Percentiles rank a stretch among this genome's conserved stretches.
phyloP scores from a whole-genome alignment of 352 stramenopile species.

The Globisporangium carolinianum region DNA sequence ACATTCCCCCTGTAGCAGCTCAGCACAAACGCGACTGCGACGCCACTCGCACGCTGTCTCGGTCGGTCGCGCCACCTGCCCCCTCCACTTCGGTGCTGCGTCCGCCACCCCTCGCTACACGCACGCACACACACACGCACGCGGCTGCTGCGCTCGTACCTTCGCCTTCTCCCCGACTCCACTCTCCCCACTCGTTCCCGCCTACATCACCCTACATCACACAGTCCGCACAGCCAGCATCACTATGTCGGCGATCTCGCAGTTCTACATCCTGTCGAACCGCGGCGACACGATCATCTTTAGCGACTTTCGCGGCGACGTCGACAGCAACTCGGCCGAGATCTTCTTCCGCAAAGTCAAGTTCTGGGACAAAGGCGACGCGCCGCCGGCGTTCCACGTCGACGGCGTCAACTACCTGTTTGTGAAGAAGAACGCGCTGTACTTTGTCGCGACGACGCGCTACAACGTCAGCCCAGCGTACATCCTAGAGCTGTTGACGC shows the following conservation, averaged over 20 bases:
- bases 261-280: slow-evolving; percentile 99
- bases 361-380: slow-evolving; percentile 97
- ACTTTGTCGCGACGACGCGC: slow-evolving; percentile 96
- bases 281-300: slow-evolving; percentile 98
- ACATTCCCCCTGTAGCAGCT: background rate
- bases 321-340: slow-evolving; percentile 86
- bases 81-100: too few relatives aligned
- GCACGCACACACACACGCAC: background rate
- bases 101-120: background rate
- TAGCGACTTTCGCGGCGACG: slow-evolving; percentile 93
- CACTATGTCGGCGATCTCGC: slow-evolving; percentile 84
- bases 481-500: slow-evolving; percentile 94
- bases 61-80: too few relatives aligned
- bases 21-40: background rate
- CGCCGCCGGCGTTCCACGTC: slow-evolving; percentile 95
- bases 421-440: slow-evolving; percentile 97
- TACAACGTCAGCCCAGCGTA: slow-evolving; percentile 95
- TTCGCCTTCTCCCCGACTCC: too few relatives aligned
- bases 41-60: too few relatives aligned
- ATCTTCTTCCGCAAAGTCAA: slow-evolving; percentile 99
- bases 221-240: too few relatives aligned
- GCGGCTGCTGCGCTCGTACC: too few relatives aligned
- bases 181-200: too few relatives aligned
- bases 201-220: too few relatives aligned
- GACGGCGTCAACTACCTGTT: slow-evolving; percentile 98